These are phyloP conservation scores for Scytalidium sp. DNA, from an alignment of 2,329 filamentous ascomycete genomes.

Conservation along the genomic window DNA sequence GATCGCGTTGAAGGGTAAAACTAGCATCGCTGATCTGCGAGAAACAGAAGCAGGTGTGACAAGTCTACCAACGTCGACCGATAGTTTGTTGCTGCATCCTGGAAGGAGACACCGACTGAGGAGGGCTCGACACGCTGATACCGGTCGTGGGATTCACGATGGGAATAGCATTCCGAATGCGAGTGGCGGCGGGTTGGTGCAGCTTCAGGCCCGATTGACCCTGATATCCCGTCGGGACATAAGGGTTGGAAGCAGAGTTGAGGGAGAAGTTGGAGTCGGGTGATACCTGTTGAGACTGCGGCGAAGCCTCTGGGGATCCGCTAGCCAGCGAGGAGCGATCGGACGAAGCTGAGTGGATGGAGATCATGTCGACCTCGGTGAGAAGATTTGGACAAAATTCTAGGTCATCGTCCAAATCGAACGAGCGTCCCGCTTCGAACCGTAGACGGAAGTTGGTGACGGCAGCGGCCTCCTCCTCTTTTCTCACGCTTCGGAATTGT, in stretches of 20 bases:
- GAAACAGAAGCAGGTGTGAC: conserved; percentile 16
- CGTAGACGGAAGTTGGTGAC: conserved; percentile 78
- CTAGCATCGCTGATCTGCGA: conserved; percentile 14
- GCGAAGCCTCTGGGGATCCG: conserved; percentile 88
- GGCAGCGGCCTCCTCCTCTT: conserved; percentile 82
- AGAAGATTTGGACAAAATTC: conserved; percentile 92
- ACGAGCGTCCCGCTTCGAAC: conserved; percentile 89
- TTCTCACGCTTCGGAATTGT: conserved; percentile 81
- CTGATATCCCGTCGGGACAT: conserved; percentile 64
- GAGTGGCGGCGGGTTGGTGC: conserved; percentile 86
- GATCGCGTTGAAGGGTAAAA: conserved; percentile 21
- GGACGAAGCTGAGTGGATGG: conserved; percentile 83
- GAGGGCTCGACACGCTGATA: conserved; percentile 83
- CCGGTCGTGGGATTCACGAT: conserved; percentile 96
- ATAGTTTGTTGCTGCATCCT: conserved; percentile 46
- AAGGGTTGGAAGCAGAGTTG: conserved; percentile 64
- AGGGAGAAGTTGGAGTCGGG: conserved; percentile 74
- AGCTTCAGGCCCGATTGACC: conserved; percentile 70
- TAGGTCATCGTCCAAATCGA: conserved; percentile 93
- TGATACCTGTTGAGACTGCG: conserved; percentile 75
- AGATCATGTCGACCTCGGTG: conserved; percentile 80
- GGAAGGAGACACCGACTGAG: conserved; percentile 64
- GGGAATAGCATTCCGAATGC: conserved; percentile 90
- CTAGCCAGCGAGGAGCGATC: conserved; percentile 94
- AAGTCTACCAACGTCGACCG: conserved; percentile 27